Base-by-base conservation (phyloP, 371 early-diverging fungal genomes). In the Mortierella sp. region DNA sequence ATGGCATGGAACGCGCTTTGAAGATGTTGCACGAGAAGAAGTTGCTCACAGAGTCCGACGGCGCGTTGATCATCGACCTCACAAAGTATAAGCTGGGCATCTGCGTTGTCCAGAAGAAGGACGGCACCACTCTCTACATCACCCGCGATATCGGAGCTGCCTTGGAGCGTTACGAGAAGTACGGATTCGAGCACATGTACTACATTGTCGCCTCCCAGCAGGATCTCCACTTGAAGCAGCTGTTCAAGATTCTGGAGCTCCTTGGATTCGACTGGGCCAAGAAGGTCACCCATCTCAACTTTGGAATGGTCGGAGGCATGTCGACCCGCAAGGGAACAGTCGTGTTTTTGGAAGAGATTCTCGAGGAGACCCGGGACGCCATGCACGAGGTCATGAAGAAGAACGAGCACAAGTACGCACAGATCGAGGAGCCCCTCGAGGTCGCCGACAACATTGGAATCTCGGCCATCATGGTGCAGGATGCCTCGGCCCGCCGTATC, bases 91-190 rank as follows among this genome's bases (percentile, higher is more conserved):
- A 97, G 85, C 92, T 97, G 61, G 97, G 93, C 71, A 91, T 88
- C 64, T 94, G 96, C 24, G 91, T 99, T 4, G 94, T 99, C 40
- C 94, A 95, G 76, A 99, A 99, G 93, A 90, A 89, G 76, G 99
- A 99, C 87, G 99, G 99, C 64, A 95, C 97, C 1, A 95, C 99
- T 5, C 92, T 99, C 22, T 99, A 99, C 86, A 90, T 99, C 37
- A 98, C 99, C 58, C 94, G 99, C 84, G 99, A 99, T 89, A 95
- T 99, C 85, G 99, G 98, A 70, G 99, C 99, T 67, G 99, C 99
- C 64, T 91, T 93, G 77, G 96, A 97, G 86, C 95, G 99, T 83
- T 92, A 96, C 72, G 94, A 96, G 71, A 90, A 89, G 73, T 97
- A 95, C 89, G 89, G 96, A 71, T 98, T 99, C 86, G 96, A 98